Evolutionary conservation across 306 rosid genomes (phyloP).

Genomic region (Hippophae rhamnoides): DNA sequence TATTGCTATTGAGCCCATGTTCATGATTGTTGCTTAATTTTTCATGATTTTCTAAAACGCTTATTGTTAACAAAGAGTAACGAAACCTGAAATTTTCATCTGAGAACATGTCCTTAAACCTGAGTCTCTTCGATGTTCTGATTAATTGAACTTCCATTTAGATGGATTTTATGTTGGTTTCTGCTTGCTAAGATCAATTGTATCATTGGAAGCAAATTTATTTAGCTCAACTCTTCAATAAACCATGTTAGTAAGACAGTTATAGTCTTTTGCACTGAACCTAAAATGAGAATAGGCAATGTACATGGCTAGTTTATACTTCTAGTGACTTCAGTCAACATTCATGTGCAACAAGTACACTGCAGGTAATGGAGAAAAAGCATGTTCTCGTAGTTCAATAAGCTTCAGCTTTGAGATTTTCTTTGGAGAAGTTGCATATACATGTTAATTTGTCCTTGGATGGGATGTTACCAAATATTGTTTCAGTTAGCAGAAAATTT

Average conservation of each 20-base stretch:
- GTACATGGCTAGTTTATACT: no score
- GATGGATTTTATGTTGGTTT: neutral
- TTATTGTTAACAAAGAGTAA: neutral
- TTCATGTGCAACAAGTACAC: neutral
- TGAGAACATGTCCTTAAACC: neutral
- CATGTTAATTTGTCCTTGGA: neutral
- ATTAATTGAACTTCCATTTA: neutral
- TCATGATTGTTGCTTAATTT: neutral
- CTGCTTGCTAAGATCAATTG: neutral
- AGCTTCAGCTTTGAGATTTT: neutral
- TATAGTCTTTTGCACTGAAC: neutral
- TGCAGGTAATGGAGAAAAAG: neutral
- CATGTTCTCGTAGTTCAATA: neutral
- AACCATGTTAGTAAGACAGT: neutral
- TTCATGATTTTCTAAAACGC: neutral
- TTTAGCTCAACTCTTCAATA: neutral
- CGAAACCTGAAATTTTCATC: neutral
- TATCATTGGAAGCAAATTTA: neutral
- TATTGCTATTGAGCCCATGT: neutral
- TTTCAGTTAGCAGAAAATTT: neutral
- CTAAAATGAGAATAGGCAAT: neutral
- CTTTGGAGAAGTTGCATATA: neutral
- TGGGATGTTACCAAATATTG: neutral
- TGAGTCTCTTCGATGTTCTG: neutral
- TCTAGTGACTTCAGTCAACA: no score